Percentiles rank a stretch among this genome's conserved stretches.
These are phyloP conservation scores for Solanum commersonii DNA, from an alignment of 257 asterid species.

Conservation along the genomic window DNA sequence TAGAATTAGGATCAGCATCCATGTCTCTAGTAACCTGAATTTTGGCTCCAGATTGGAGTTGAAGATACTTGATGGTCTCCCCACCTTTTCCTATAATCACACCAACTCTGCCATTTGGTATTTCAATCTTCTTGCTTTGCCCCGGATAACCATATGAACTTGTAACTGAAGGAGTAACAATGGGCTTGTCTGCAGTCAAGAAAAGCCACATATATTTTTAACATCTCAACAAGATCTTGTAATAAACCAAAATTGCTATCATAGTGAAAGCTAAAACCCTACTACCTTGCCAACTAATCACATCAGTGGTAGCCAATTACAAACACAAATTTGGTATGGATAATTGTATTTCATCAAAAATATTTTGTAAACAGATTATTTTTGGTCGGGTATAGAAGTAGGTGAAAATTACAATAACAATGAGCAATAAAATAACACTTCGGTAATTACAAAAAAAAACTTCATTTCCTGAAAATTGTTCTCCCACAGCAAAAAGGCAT, in stretches of 20 bases:
- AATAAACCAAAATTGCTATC: background rate
- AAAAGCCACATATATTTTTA: background rate
- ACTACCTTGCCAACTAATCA: background rate
- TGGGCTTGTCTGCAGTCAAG: background rate
- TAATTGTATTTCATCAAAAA: background rate
- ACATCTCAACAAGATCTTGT: background rate
- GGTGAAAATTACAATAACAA: background rate
- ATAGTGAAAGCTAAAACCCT: background rate
- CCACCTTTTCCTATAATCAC: slow-evolving; percentile 78
- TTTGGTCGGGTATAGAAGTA: background rate
- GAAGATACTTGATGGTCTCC: slow-evolving; percentile 70
- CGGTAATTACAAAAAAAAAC: background rate
- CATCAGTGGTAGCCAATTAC: background rate
- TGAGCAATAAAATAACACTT: background rate
- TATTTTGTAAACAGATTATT: background rate
- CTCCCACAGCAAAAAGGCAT: background rate
- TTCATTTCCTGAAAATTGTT: background rate
- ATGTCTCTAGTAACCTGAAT: slow-evolving; percentile 51
- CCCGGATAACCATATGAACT: slow-evolving; percentile 14
- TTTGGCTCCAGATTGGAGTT: slow-evolving; percentile 69
- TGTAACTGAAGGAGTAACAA: background rate
- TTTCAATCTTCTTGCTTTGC: slow-evolving; percentile 14
- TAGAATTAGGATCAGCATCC: slow-evolving; percentile 14
- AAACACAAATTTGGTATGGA: background rate
- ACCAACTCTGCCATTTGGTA: slow-evolving; percentile 77